These are phyloP conservation scores for Xylaria sp. DNA, from an alignment of 2,329 filamentous ascomycete genomes.

Conservation along the genomic window DNA sequence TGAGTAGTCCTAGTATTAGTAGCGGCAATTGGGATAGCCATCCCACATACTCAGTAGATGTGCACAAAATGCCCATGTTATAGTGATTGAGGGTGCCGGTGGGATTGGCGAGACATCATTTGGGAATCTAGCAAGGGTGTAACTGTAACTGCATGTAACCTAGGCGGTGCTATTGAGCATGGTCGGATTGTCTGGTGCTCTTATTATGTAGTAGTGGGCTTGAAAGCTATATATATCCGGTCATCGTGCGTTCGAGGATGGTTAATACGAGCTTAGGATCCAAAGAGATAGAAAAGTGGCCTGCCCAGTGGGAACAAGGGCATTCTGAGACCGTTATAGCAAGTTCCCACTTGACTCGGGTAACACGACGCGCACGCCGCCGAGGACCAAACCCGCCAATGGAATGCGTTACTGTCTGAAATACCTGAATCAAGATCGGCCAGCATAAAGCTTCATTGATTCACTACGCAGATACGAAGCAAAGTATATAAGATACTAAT, in stretches of 20 bases:
- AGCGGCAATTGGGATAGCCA: slow-evolving; percentile 8
- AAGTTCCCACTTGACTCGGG: too few species aligned
- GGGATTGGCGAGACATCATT: neutral
- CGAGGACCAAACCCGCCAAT: too few species aligned
- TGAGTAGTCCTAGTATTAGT: neutral
- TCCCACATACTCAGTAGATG: neutral
- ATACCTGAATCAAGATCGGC: too few species aligned
- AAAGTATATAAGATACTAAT: too few species aligned
- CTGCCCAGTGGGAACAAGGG: too few species aligned
- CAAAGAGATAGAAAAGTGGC: neutral
- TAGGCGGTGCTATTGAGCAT: neutral
- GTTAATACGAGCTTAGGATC: neutral
- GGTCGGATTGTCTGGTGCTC: neutral
- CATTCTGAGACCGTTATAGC: too few species aligned
- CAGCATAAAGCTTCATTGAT: too few species aligned
- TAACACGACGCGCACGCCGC: too few species aligned
- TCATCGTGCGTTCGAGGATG: neutral
- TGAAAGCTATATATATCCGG: neutral
- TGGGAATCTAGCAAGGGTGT: neutral
- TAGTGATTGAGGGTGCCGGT: neutral
- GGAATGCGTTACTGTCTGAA: too few species aligned
- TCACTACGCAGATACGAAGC: too few species aligned
- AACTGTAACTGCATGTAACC: neutral
- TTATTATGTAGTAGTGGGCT: neutral
- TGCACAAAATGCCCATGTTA: neutral